phyloP scores from a whole-genome alignment of 1,284 basidiomycete species.

The Moniliophthora roreri region DNA sequence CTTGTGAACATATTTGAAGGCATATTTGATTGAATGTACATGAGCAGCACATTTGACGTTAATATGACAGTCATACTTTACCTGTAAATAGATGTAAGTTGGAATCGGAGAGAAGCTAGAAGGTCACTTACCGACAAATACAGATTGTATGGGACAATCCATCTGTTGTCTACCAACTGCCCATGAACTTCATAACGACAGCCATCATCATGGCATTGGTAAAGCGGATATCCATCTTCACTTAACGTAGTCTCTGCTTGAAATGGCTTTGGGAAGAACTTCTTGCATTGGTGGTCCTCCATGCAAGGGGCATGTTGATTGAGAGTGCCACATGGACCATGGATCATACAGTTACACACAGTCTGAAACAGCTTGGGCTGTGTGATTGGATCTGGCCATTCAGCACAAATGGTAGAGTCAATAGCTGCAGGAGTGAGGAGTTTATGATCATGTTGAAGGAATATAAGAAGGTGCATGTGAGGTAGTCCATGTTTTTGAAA shows the following conservation, averaged over 20 bases:
- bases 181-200: slow-evolving; percentile 21
- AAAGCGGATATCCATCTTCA: slow-evolving; percentile 38
- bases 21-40: slow-evolving; percentile 38
- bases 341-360: slow-evolving; percentile 39
- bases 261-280: slow-evolving; percentile 40
- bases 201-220: slow-evolving; percentile 34
- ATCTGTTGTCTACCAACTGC: slow-evolving; percentile 26
- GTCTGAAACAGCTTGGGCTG: slow-evolving; percentile 37
- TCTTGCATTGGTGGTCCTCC: slow-evolving; percentile 39
- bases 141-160: slow-evolving; percentile 36
- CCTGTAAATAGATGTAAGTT: slow-evolving; percentile 26
- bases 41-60: slow-evolving; percentile 32
- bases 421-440: slow-evolving; percentile 33
- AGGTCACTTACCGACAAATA: slow-evolving; percentile 24
- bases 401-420: slow-evolving; percentile 40
- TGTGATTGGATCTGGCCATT: slow-evolving; percentile 36
- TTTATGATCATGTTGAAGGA: slow-evolving; percentile 30
- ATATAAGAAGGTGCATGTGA: slow-evolving; percentile 46
- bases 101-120: too few species aligned
- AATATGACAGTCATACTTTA: slow-evolving; percentile 25
- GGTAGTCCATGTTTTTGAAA: slow-evolving; percentile 52
- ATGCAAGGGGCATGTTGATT: slow-evolving; percentile 37
- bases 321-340: slow-evolving; percentile 40
- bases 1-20: slow-evolving; percentile 49
- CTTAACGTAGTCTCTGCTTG: slow-evolving; percentile 31